A percentile compares a stretch with the other conserved stretches of the same genome.
Conservation (phyloP, 1,284 basidiomycete species). For the Melampsora americana region DNA sequence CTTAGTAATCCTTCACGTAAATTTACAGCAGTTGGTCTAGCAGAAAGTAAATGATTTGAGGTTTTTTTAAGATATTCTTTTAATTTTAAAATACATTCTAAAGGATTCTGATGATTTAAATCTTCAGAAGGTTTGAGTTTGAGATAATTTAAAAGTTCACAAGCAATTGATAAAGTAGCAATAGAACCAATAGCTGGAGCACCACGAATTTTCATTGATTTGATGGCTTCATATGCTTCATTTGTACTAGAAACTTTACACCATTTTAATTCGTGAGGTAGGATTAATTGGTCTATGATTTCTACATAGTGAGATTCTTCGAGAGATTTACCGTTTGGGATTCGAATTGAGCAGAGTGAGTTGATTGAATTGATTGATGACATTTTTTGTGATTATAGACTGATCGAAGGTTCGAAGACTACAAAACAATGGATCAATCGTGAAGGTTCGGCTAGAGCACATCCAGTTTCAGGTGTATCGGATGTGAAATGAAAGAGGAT, state of each 20-base stretch:
- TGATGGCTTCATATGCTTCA: slow-evolving; percentile 83
- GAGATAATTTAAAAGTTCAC: slow-evolving; percentile 56
- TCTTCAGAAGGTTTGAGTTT: neutral
- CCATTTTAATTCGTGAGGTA: slow-evolving; percentile 68
- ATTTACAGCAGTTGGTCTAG: slow-evolving; percentile 91
- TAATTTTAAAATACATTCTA: neutral
- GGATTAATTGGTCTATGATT: slow-evolving; percentile 49
- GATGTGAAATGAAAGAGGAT: too few relatives aligned
- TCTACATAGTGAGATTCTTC: slow-evolving; percentile 47
- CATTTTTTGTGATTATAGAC: too few relatives aligned
- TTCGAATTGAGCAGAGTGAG: slow-evolving; percentile 45
- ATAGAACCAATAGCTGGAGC: slow-evolving; percentile 91
- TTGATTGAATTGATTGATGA: neutral
- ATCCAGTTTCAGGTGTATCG: too few relatives aligned
- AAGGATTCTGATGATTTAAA: neutral
- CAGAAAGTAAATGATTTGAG: slow-evolving; percentile 62
- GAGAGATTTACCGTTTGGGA: slow-evolving; percentile 44
- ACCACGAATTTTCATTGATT: slow-evolving; percentile 83
- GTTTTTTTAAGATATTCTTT: slow-evolving; percentile 1
- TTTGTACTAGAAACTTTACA: slow-evolving; percentile 68
- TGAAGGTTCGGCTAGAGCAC: too few relatives aligned
- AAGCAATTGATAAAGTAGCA: slow-evolving; percentile 72
- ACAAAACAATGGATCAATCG: too few relatives aligned
- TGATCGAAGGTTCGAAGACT: too few relatives aligned
- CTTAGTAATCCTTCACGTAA: slow-evolving; percentile 75